Base-by-base conservation (phyloP, 768 basidiomycete species). In the Mycena epipterygia region DNA sequence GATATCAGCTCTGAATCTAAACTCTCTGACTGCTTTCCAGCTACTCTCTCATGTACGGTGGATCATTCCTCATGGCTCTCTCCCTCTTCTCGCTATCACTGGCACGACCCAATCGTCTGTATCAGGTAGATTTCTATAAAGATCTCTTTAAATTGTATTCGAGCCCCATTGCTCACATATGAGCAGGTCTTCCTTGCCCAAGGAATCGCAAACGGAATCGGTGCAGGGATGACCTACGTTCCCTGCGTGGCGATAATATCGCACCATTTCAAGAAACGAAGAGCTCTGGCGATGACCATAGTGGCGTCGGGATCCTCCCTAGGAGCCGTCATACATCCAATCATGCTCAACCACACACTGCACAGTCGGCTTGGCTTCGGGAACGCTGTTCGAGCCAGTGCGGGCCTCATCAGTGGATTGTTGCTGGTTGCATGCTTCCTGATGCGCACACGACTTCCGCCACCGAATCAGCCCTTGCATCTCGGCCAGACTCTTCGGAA, bases 171-270 rank as follows among this genome's bases (percentile, higher is more conserved):
- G 27, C 44, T 51, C 21, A 59, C 52, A 6, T 11, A 27, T 44
- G 12, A 25, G 25, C 13, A 88, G 85, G 76, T 88, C 12, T 85
- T 86, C 75, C 76, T 88, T 23, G 77, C 84, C 0, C 86, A 85
- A 72, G 89, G 89, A 14, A 57, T 87, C 8, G 83, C 83, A 5
- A 72, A 85, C 21, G 87, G 90, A 16, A 81, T 90, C 30, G 88
- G 87, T 3, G 81, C 85, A 42, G 90, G 89, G 5, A 71, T 87
- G 57, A 81, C 85, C 44, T 89, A 87, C 70, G 81, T 88, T 33
- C 91, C 90, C 3, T 78, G 83, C 3, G 72, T 88, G 9, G 84
- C 83, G 5, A 80, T 87, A 30, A 68, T 86, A 19, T 82, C 85
- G 14, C 86, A 87, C 51, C 84, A 87, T 76, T 89, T 88, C 62